Conservation (phyloP, 257 asterid genomes). For the Oldenlandia corymbosa region DNA sequence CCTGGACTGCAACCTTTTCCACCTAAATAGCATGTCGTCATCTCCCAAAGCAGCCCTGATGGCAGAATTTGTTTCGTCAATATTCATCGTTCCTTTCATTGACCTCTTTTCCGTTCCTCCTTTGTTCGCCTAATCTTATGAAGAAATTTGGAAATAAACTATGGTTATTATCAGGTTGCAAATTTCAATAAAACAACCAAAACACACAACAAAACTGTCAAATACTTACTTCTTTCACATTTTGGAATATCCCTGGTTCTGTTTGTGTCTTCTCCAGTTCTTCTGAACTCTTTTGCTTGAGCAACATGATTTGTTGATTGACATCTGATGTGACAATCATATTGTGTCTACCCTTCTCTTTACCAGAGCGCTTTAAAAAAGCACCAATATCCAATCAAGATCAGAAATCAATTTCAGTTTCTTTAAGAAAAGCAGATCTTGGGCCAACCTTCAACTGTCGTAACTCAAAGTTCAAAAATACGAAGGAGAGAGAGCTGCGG, state of each 20-base stretch:
- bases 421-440: not conserved
- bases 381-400: not conserved
- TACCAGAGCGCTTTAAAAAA: slow-evolving; percentile 60
- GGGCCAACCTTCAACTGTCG: not conserved
- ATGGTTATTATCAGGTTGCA: not conserved
- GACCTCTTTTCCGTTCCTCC: slow-evolving; percentile 42
- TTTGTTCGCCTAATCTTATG: slow-evolving; percentile 56
- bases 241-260: slow-evolving; percentile 64
- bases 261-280: slow-evolving; percentile 89
- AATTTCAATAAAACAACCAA: not conserved
- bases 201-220: not conserved
- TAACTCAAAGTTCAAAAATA: not conserved
- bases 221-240: slow-evolving; percentile 49
- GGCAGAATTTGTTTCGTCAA: slow-evolving; percentile 91
- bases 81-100: slow-evolving; percentile 50
- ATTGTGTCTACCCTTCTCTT: slow-evolving; percentile 78
- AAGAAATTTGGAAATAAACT: not conserved
- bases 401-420: not conserved
- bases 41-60: slow-evolving; percentile 96
- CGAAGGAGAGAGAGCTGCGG: not conserved
- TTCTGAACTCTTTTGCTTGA: slow-evolving; percentile 71
- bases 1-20: slow-evolving; percentile 79
- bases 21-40: slow-evolving; percentile 74
- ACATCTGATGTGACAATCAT: slow-evolving; percentile 71
- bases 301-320: slow-evolving; percentile 50